phyloP scores from a whole-genome alignment of 495 filamentous ascomycete genomes.

The Hyaloscypha hepaticicola region DNA sequence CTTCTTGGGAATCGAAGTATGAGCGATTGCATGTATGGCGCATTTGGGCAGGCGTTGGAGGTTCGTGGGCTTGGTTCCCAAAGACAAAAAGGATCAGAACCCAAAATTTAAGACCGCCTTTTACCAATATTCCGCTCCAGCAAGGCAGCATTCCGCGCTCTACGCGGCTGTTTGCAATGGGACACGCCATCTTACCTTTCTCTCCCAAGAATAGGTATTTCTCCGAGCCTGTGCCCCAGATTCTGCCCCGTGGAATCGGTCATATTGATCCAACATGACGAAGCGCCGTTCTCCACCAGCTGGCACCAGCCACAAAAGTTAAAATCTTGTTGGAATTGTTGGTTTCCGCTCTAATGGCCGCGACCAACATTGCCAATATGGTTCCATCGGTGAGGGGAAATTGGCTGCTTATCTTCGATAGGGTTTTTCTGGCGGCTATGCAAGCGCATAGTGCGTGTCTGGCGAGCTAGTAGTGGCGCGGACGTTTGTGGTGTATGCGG shows the following conservation, averaged over 20 bases:
- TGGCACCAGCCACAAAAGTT: conserved; percentile 18
- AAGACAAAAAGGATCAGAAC: conserved; percentile 12
- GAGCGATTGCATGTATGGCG: conserved; percentile 26
- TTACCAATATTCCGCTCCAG: conserved; percentile 10
- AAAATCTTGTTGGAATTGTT: not conserved
- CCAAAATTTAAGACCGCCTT: conserved; percentile 18
- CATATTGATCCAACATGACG: conserved; percentile 2
- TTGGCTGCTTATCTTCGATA: conserved; percentile 17
- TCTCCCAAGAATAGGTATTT: conserved; percentile 7
- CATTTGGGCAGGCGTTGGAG: conserved; percentile 24
- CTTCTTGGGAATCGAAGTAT: conserved; percentile 2
- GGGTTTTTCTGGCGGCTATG: conserved; percentile 21
- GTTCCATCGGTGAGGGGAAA: not conserved
- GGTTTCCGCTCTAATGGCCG: not conserved
- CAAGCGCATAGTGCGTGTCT: conserved; percentile 26
- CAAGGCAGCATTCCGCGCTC: conserved; percentile 1
- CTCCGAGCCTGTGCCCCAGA: conserved; percentile 22
- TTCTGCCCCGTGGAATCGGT: not conserved
- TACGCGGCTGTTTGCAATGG: conserved; percentile 6
- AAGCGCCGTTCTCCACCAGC: conserved; percentile 10
- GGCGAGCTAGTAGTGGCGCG: conserved; percentile 19
- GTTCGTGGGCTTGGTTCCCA: conserved; percentile 16
- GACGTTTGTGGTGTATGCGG: conserved; percentile 4
- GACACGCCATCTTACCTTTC: conserved; percentile 9
- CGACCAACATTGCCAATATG: conserved; percentile 7